phyloP scores from a whole-genome alignment of 495 filamentous ascomycete species.

The Trichoderma parareesei region DNA sequence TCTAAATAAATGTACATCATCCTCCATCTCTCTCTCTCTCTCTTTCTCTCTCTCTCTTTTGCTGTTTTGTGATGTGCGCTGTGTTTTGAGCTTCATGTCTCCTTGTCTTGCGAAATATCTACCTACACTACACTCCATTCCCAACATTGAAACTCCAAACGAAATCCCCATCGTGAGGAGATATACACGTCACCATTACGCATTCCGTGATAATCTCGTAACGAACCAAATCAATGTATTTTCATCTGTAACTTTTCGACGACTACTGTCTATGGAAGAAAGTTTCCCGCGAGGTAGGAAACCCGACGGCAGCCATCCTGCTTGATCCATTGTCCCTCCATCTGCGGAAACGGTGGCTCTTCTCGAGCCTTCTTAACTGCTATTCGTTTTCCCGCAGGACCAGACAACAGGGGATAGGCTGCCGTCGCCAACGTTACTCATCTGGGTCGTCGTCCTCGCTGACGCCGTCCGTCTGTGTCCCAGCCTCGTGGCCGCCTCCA shows the following conservation, averaged over 20 bases:
- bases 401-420: conserved; percentile 47
- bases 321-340: conserved; percentile 41
- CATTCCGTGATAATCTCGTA: background rate
- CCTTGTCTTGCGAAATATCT: background rate
- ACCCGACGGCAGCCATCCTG: conserved; percentile 30
- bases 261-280: background rate
- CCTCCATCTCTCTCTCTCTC: too few species aligned
- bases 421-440: conserved; percentile 34
- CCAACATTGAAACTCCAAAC: too few species aligned
- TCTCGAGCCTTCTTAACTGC: background rate
- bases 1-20: too few species aligned
- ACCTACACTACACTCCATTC: background rate
- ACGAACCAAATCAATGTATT: conserved; percentile 11
- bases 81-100: too few species aligned
- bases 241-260: conserved; percentile 2
- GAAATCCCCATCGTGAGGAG: too few species aligned
- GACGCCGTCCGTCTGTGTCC: conserved; percentile 26
- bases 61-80: too few species aligned
- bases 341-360: conserved; percentile 23
- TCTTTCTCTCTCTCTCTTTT: too few species aligned
- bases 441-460: conserved; percentile 39
- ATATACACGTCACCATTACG: too few species aligned
- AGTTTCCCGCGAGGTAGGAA: conserved; percentile 13
- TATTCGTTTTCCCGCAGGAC: conserved; percentile 30
- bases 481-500: conserved; percentile 23